Percentiles rank a stretch among this genome's conserved stretches.
These are phyloP conservation scores for Anacardium occidentale DNA, from an alignment of 345 rosid genomes.

Conservation along the genomic window DNA sequence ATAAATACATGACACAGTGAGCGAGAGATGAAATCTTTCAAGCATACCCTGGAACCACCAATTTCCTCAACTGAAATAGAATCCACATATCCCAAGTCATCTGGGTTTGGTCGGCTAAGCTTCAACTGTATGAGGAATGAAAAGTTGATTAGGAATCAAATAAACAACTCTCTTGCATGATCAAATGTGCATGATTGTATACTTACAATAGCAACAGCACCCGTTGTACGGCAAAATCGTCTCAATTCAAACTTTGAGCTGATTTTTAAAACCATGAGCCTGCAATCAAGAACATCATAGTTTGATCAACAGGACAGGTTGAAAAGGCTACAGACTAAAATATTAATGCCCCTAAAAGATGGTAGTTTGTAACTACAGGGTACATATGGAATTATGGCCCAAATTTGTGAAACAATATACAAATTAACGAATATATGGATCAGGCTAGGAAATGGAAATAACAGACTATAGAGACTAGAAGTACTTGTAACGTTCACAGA, in stretches of 20 bases:
- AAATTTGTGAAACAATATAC: background rate
- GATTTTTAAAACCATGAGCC: constrained; percentile 94
- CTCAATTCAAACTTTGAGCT: constrained; percentile 97
- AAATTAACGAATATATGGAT: background rate
- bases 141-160: constrained; percentile 18
- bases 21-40: background rate
- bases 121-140: constrained; percentile 60
- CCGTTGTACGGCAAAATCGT: constrained; percentile 92
- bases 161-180: background rate
- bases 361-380: constrained; percentile 1
- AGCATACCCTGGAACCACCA: constrained; percentile 90
- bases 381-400: too few relatives aligned
- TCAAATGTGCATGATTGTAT: constrained; percentile 8
- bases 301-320: constrained; percentile 6
- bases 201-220: constrained; percentile 80
- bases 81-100: constrained; percentile 89
- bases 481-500: constrained; percentile 98
- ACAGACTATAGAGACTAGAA: background rate
- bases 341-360: background rate
- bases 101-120: constrained; percentile 81
- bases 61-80: constrained; percentile 91
- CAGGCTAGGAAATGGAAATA: background rate
- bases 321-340: too few relatives aligned
- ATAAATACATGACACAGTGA: background rate
- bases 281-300: constrained; percentile 32